Base-by-base conservation (phyloP, 2,329 filamentous ascomycete genomes). In the Metarhizium robertsii region DNA sequence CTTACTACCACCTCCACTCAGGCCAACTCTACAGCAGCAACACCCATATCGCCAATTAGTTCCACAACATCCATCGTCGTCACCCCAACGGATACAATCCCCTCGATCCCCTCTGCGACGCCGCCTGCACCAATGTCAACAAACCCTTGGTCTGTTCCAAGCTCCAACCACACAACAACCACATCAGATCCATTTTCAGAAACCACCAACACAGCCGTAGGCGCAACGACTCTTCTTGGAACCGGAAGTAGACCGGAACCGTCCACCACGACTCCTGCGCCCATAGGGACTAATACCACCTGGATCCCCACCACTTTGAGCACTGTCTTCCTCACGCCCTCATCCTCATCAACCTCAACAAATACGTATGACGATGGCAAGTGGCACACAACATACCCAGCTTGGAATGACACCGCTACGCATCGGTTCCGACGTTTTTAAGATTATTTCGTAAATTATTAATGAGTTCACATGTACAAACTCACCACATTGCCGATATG, bases 321-420 rank as follows among this genome's bases (percentile, higher is more conserved):
- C 54, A 57, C 58, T 34, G 36, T 51, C 36, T 14, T 52, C 36
- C 18, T 43, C 30, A 57, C 50, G 6, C 40, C 51, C 46, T 25
- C 50, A 20, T 54, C 57, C 30, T 47, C 61, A 11, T 59, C 59
- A 10, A 61, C 64, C 14, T 56, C 61, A 34, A 60, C 65, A n/a
- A 60, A 61, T 38, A 68, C 67, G 13, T 66, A 71, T 45, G 74
- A 78, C 55, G 60, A 78, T 53, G 75, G 75, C 18, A 64, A 64
- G 52, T 78, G 75, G 76, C 73, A 75, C 56, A 75, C 75, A 3
- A 69, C 68, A 0, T 78, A 77, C 54, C 73, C 73, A 2, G 47
- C 72, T 0, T 75, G 72, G 72, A 78, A 75, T 57, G 68, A 63
- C 53, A 75, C 74, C 2, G 58, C 29, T 34, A 43, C 20, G 48